Percentiles rank a stretch among this genome's conserved stretches.
Conservation (phyloP, 208 protist species). For the Lotmaria passim region DNA sequence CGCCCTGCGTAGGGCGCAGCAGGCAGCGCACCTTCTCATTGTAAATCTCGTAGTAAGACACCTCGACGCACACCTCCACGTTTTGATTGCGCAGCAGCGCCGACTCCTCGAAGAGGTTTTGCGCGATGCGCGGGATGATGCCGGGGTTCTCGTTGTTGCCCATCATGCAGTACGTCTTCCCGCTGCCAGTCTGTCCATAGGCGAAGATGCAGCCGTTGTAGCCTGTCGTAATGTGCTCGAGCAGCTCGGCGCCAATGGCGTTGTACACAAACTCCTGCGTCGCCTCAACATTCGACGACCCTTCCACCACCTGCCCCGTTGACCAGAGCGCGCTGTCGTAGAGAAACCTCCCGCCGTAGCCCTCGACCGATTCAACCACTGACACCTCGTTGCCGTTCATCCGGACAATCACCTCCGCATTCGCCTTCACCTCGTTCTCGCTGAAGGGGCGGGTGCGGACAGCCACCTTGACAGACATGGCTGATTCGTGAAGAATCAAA, state of each 20-base stretch:
- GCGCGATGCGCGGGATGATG: constrained; percentile 73
- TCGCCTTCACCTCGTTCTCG: constrained; percentile 50
- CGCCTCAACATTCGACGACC: constrained; percentile 47
- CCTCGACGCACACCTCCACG: constrained; percentile 79
- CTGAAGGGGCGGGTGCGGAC: constrained; percentile 75
- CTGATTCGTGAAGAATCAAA: too few relatives aligned
- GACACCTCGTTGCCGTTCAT: constrained; percentile 74
- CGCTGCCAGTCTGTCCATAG: constrained; percentile 90
- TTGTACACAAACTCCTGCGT: constrained; percentile 72
- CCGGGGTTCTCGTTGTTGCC: constrained; percentile 47
- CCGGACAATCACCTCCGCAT: constrained; percentile 52
- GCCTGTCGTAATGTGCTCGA: constrained; percentile 70
- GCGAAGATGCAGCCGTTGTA: constrained; percentile 92
- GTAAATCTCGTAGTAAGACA: constrained; percentile 93
- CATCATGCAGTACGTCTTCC: constrained; percentile 90
- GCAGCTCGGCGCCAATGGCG: constrained; percentile 54
- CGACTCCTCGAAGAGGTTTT: constrained; percentile 56
- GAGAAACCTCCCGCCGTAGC: constrained; percentile 51
- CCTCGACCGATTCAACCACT: constrained; percentile 46
- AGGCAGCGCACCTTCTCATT: constrained; percentile 89
- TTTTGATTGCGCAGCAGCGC: constrained; percentile 40
- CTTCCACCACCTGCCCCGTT: constrained; percentile 36
- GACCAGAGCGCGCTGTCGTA: constrained; percentile 85
- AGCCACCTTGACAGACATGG: constrained; percentile 83
- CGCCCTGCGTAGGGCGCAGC: constrained; percentile 54